Evolutionary conservation across 2,329 filamentous ascomycete species (phyloP).

Genomic region (Xylaria sp.): DNA sequence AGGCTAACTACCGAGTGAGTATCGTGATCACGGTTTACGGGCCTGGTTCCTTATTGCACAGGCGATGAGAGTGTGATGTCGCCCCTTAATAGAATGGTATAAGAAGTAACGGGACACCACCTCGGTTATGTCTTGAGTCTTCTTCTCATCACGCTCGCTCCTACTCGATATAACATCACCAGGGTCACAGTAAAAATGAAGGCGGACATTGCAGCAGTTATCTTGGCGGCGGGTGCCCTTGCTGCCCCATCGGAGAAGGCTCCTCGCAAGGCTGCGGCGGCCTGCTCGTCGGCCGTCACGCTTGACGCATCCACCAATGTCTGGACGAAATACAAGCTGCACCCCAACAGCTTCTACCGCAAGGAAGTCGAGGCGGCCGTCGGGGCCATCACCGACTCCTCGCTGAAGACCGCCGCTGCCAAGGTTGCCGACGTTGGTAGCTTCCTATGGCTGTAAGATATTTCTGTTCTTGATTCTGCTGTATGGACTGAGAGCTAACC

Average conservation of each 20-base stretch:
- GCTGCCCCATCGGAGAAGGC: slow-evolving; percentile 45
- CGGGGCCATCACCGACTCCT: slow-evolving; percentile 51
- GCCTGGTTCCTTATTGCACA: slow-evolving; percentile 49
- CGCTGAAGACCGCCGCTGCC: slow-evolving; percentile 64
- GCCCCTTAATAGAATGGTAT: slow-evolving; percentile 37
- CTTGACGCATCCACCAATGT: slow-evolving; percentile 49
- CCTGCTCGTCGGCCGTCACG: slow-evolving; percentile 46
- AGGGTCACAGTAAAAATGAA: slow-evolving; percentile 48
- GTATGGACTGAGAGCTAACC: slow-evolving; percentile 23
- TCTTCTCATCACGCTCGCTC: slow-evolving; percentile 41
- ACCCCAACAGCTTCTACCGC: slow-evolving; percentile 49
- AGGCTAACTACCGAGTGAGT: slow-evolving; percentile 47
- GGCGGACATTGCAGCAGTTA: slow-evolving; percentile 42
- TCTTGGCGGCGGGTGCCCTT: slow-evolving; percentile 46
- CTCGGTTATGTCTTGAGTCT: slow-evolving; percentile 32
- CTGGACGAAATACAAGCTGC: slow-evolving; percentile 47
- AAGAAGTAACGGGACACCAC: slow-evolving; percentile 41
- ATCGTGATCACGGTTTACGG: slow-evolving; percentile 44
- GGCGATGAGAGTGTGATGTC: slow-evolving; percentile 10
- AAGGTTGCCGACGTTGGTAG: slow-evolving; percentile 64
- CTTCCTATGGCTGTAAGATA: slow-evolving; percentile 63
- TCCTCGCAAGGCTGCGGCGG: slow-evolving; percentile 38
- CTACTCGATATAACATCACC: slow-evolving; percentile 36
- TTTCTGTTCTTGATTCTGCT: not conserved
- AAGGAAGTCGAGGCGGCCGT: slow-evolving; percentile 46